Conservation (phyloP, 257 asterid genomes). For the Striga asiatica region DNA sequence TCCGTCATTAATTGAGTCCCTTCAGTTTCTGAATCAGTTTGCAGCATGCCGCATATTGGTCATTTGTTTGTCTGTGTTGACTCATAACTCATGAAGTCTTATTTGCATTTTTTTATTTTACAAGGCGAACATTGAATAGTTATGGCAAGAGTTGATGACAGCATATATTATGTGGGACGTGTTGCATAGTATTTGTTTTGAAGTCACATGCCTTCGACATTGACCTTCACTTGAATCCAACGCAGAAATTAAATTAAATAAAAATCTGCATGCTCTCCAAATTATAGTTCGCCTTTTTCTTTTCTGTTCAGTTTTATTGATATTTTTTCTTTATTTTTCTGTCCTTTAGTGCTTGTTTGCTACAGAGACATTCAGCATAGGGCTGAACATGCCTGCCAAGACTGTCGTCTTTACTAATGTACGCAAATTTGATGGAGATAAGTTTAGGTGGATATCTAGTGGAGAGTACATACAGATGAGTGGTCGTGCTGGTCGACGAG, state of each 20-base stretch:
- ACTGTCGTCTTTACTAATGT: constrained; percentile 97
- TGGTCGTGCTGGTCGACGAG: constrained; percentile 99
- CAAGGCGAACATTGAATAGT: neutral
- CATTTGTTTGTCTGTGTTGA: constrained; percentile 1
- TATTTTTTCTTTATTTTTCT: constrained; percentile 13
- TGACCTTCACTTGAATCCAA: neutral
- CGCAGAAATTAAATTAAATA: neutral
- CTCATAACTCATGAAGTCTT: neutral
- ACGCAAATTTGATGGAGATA: constrained; percentile 93
- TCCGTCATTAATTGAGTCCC: no score
- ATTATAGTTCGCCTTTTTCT: neutral
- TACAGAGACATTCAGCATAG: constrained; percentile 98
- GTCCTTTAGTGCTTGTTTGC: constrained; percentile 82
- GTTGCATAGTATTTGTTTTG: constrained; percentile 1
- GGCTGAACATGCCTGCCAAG: constrained; percentile 98
- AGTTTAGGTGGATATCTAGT: constrained; percentile 93
- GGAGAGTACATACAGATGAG: constrained; percentile 99
- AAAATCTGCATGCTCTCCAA: neutral
- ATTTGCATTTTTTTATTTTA: neutral
- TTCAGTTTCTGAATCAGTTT: no score
- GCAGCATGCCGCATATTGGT: no score
- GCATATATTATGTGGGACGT: neutral
- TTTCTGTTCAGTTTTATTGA: constrained; percentile 12
- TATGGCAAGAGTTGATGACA: neutral
- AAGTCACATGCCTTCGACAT: constrained; percentile 4